These are phyloP conservation scores for Colletotrichum siamense DNA, from an alignment of 2,329 filamentous ascomycete species.

Conservation along the genomic window DNA sequence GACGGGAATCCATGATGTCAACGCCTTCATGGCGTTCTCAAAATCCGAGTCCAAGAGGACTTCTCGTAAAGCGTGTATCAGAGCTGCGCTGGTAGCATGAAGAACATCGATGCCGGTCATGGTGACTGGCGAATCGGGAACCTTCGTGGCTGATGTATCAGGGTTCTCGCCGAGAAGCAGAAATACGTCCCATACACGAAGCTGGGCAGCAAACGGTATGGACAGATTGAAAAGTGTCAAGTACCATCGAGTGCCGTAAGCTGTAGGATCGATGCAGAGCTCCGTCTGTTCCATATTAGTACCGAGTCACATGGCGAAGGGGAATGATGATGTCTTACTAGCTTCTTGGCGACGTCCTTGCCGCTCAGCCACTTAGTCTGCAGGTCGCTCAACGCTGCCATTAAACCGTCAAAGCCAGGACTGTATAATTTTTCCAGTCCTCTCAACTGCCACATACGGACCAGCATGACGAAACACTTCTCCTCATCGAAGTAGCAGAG, in stretches of 20 bases:
- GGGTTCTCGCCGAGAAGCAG: slow-evolving; percentile 85
- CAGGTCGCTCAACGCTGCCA: slow-evolving; percentile 85
- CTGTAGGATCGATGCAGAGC: slow-evolving; percentile 81
- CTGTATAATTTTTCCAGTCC: slow-evolving; percentile 86
- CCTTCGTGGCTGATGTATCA: slow-evolving; percentile 23
- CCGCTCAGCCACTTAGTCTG: slow-evolving; percentile 81
- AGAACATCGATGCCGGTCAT: slow-evolving; percentile 76
- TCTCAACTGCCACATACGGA: slow-evolving; percentile 89
- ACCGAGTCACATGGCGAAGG: neutral
- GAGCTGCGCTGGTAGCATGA: slow-evolving; percentile 86
- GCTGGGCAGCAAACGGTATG: slow-evolving; percentile 90
- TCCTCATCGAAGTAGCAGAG: slow-evolving; percentile 98
- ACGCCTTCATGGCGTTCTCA: slow-evolving; percentile 95
- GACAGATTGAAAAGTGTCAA: slow-evolving; percentile 97
- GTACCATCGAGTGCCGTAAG: slow-evolving; percentile 98
- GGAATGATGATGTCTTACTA: slow-evolving; percentile 62
- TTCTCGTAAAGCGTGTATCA: slow-evolving; percentile 89
- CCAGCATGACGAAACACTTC: slow-evolving; percentile 92
- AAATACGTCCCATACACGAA: slow-evolving; percentile 97
- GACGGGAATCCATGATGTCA: slow-evolving; percentile 93
- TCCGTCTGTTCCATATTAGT: slow-evolving; percentile 59
- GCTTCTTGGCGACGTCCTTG: slow-evolving; percentile 79
- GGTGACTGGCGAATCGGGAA: neutral
- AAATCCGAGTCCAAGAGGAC: slow-evolving; percentile 93
- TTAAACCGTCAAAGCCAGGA: slow-evolving; percentile 83